phyloP scores from a whole-genome alignment of 108 stramenopile species.

The Nannochloropsis salina region DNA sequence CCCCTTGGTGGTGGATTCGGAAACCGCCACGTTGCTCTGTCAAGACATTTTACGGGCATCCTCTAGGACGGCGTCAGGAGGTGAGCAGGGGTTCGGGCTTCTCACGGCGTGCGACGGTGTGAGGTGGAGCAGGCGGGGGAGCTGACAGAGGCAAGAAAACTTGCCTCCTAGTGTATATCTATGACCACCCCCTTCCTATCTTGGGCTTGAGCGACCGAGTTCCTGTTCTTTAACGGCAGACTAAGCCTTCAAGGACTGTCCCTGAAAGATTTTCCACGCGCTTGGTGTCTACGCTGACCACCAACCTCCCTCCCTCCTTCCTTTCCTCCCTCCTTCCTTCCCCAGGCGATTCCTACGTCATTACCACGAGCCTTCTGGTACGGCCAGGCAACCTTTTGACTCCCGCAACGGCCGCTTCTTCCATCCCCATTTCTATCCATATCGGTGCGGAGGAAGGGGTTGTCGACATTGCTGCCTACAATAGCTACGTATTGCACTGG shows the following conservation, averaged over 20 bases:
- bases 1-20: not conserved
- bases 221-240: too few relatives aligned
- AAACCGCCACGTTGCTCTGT: not conserved
- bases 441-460: not conserved
- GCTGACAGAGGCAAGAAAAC: too few relatives aligned
- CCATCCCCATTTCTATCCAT: not conserved
- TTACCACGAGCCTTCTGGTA: not conserved
- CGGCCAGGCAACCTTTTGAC: not conserved
- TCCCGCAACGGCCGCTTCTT: not conserved
- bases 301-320: not conserved
- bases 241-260: too few relatives aligned
- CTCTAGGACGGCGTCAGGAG: not conserved
- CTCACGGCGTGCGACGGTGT: too few relatives aligned
- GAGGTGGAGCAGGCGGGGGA: too few relatives aligned
- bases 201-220: too few relatives aligned
- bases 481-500: not conserved
- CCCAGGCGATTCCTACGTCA: not conserved
- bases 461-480: not conserved
- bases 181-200: too few relatives aligned
- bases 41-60: not conserved
- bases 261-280: too few relatives aligned
- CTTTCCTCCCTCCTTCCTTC: conserved; percentile 11
- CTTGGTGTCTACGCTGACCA: not conserved
- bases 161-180: too few relatives aligned
- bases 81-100: not conserved